Percentiles rank a stretch among this genome's conserved stretches.
Conservation (phyloP, 495 filamentous ascomycete genomes). For the Tetracladium setigerum region DNA sequence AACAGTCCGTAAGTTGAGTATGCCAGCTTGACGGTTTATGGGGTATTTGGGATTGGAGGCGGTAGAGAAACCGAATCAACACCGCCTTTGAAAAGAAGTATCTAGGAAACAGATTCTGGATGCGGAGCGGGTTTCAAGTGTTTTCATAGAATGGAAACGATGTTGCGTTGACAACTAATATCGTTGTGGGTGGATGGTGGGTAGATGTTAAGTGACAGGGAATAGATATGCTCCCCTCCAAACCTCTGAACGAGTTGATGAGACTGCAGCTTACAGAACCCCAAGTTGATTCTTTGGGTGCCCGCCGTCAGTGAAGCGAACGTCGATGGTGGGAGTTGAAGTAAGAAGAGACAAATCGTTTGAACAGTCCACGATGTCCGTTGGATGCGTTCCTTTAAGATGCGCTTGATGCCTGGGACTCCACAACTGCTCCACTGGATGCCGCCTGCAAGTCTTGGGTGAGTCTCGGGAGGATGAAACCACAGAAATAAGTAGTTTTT, state of each 20-base stretch:
- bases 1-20: slow-evolving; percentile 21
- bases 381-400: not conserved
- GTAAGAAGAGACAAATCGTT: not conserved
- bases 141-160: no score
- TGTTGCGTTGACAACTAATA: not conserved
- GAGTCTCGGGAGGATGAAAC: slow-evolving; percentile 23
- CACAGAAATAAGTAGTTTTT: slow-evolving; percentile 7
- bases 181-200: not conserved
- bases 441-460: slow-evolving; percentile 11
- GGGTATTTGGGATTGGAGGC: not conserved
- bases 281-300: not conserved
- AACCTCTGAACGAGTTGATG: no score
- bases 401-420: not conserved
- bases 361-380: not conserved
- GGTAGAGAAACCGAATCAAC: not conserved
- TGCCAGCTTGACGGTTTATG: slow-evolving; percentile 23
- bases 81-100: not conserved
- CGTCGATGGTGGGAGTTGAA: not conserved
- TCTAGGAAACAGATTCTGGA: not conserved
- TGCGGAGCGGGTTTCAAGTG: not conserved
- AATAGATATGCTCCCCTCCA: not conserved
- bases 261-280: no score
- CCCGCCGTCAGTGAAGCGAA: not conserved
- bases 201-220: not conserved
- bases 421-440: slow-evolving; percentile 8